Conservation (phyloP, 805 yeast genomes). For the Sungouiella blattae region DNA sequence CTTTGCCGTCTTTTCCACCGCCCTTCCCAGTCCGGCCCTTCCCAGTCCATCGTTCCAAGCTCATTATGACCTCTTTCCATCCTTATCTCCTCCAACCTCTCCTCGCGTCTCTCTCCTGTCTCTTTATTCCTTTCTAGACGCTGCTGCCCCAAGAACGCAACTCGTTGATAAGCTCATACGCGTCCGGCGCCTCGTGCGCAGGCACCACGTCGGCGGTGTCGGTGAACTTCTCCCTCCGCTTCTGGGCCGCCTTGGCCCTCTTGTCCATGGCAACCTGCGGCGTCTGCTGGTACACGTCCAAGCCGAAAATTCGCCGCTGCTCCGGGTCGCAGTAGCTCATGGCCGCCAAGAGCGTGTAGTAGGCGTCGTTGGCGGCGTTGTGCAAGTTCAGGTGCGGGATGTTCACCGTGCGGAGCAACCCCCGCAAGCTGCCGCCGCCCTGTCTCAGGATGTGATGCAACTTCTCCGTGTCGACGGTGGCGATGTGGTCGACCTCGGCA, state of each 20-base stretch:
- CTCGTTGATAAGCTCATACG: conserved; percentile 1
- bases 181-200: conserved; percentile 1
- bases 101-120: too few species aligned
- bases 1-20: too few species aligned
- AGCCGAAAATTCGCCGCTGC: conserved; percentile 9
- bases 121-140: too few species aligned
- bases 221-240: conserved; percentile 2
- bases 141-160: too few species aligned
- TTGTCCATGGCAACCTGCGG: too few species aligned
- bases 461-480: conserved; percentile 19
- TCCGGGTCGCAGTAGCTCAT: conserved; percentile 22
- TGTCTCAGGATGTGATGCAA: conserved; percentile 13
- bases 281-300: conserved; percentile 18
- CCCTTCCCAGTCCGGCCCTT: too few species aligned
- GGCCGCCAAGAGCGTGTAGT: conserved; percentile 25
- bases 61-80: too few species aligned
- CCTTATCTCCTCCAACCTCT: too few species aligned
- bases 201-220: conserved; percentile 1
- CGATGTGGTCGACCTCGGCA: conserved; percentile 2
- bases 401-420: conserved; percentile 16
- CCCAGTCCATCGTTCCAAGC: too few species aligned
- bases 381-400: conserved; percentile 25
- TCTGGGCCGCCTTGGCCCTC: not conserved
- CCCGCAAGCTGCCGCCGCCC: conserved; percentile 19
- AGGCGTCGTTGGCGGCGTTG: conserved; percentile 29